phyloP scores from a whole-genome alignment of 352 stramenopile genomes.

The Thraustochytrium sp. region DNA sequence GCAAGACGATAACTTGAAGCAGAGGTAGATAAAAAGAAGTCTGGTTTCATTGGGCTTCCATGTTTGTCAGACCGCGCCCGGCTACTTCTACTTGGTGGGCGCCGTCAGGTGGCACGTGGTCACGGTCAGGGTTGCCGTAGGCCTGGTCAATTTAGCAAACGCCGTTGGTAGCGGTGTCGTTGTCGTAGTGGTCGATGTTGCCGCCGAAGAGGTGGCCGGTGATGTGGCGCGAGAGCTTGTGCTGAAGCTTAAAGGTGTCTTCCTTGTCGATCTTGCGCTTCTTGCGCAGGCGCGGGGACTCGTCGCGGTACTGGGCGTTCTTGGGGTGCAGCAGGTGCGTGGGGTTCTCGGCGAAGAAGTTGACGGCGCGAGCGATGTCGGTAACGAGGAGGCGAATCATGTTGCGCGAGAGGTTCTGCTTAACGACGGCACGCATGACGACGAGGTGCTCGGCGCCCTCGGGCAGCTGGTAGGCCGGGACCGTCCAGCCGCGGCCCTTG shows the following conservation, averaged over 20 bases:
- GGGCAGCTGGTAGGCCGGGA: conserved; percentile 67
- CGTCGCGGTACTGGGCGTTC: conserved; percentile 22
- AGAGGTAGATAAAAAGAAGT: too few species aligned
- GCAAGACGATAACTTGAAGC: too few species aligned
- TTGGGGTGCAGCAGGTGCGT: conserved; percentile 19
- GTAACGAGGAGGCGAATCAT: conserved; percentile 77
- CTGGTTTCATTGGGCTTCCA: too few species aligned
- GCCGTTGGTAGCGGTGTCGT: conserved; percentile 1
- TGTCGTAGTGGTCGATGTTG: conserved; percentile 29
- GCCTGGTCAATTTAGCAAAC: too few species aligned
- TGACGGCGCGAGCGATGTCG: conserved; percentile 74
- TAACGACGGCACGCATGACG: conserved; percentile 81
- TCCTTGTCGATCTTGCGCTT: conserved; percentile 37
- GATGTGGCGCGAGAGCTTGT: not conserved
- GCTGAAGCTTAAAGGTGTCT: not conserved
- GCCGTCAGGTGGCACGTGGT: too few species aligned
- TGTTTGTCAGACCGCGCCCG: too few species aligned
- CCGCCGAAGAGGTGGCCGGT: not conserved
- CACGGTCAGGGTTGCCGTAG: too few species aligned
- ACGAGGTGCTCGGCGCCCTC: conserved; percentile 67
- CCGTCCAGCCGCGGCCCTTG: conserved; percentile 73
- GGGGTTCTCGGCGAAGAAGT: conserved; percentile 57
- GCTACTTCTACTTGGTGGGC: too few species aligned
- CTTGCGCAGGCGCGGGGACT: not conserved
- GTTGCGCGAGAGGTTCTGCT: conserved; percentile 77